These are phyloP conservation scores for Carnegiea gigantea DNA, from an alignment of 179 eudicot species.

Conservation along the genomic window DNA sequence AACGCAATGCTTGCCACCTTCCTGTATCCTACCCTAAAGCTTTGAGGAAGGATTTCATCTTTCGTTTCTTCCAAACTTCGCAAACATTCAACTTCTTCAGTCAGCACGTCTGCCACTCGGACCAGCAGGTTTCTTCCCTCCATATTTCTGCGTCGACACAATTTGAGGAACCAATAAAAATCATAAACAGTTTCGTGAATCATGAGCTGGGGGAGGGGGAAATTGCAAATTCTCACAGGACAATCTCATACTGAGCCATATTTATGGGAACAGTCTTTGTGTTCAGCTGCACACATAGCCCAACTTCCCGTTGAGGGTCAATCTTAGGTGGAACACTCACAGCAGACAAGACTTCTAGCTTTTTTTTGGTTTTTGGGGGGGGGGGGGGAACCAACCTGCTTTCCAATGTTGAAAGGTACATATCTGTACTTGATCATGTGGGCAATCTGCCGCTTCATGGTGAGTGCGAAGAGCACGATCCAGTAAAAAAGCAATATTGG, in stretches of 20 bases:
- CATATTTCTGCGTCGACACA: conserved; percentile 34
- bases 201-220: too few species aligned
- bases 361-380: neutral
- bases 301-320: too few species aligned
- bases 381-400: conserved; percentile 47
- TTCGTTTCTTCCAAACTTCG: conserved; percentile 7
- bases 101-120: conserved; percentile 38
- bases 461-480: conserved; percentile 66
- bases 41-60: conserved; percentile 9
- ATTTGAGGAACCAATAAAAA: conserved; percentile 9
- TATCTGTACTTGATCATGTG: conserved; percentile 81
- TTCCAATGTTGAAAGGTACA: conserved; percentile 64
- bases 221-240: neutral
- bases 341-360: neutral
- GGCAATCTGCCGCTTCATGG: conserved; percentile 72
- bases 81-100: conserved; percentile 14
- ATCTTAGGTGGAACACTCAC: neutral
- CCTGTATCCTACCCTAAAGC: conserved; percentile 29
- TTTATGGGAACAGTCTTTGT: too few species aligned
- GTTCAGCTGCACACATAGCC: too few species aligned
- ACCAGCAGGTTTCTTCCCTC: conserved; percentile 34
- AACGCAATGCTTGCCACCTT: conserved; percentile 2
- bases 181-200: neutral
- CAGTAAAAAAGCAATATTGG: conserved; percentile 75
- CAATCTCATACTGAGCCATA: too few species aligned